These are phyloP conservation scores for Microdochium nivale DNA, from an alignment of 2,329 filamentous ascomycete species.

Conservation along the genomic window DNA sequence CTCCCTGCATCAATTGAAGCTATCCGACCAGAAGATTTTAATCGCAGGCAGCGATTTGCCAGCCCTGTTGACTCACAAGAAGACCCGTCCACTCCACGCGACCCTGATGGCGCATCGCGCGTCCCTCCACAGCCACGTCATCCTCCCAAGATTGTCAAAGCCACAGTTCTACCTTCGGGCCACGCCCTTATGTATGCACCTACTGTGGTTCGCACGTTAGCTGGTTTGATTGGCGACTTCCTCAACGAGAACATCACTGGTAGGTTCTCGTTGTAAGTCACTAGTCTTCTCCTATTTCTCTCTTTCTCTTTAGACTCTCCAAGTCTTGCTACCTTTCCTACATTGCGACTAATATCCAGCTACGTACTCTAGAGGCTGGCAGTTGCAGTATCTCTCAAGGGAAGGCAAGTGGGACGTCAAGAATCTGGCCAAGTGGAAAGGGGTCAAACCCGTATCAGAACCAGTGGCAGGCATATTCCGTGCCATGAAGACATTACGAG, in stretches of 20 bases:
- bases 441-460: slow-evolving; percentile 66
- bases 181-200: slow-evolving; percentile 81
- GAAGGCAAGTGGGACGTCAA: slow-evolving; percentile 98
- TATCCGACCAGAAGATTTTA: slow-evolving; percentile 28
- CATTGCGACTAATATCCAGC: not conserved
- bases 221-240: slow-evolving; percentile 78
- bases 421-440: slow-evolving; percentile 86
- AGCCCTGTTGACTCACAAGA: slow-evolving; percentile 20
- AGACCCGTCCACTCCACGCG: slow-evolving; percentile 37
- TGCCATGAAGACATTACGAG: slow-evolving; percentile 86
- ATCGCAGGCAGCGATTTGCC: slow-evolving; percentile 11
- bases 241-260: slow-evolving; percentile 65
- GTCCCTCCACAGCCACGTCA: slow-evolving; percentile 39
- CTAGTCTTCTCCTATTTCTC: not conserved
- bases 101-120: slow-evolving; percentile 29
- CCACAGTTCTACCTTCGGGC: slow-evolving; percentile 62
- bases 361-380: slow-evolving; percentile 55
- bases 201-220: slow-evolving; percentile 63
- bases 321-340: not conserved
- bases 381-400: slow-evolving; percentile 78
- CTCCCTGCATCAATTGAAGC: slow-evolving; percentile 27
- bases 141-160: slow-evolving; percentile 52
- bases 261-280: slow-evolving; percentile 56
- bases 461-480: slow-evolving; percentile 75
- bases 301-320: not conserved